Evolutionary conservation across 495 filamentous ascomycete genomes (phyloP).

Genomic region (Neurospora cerealis): DNA sequence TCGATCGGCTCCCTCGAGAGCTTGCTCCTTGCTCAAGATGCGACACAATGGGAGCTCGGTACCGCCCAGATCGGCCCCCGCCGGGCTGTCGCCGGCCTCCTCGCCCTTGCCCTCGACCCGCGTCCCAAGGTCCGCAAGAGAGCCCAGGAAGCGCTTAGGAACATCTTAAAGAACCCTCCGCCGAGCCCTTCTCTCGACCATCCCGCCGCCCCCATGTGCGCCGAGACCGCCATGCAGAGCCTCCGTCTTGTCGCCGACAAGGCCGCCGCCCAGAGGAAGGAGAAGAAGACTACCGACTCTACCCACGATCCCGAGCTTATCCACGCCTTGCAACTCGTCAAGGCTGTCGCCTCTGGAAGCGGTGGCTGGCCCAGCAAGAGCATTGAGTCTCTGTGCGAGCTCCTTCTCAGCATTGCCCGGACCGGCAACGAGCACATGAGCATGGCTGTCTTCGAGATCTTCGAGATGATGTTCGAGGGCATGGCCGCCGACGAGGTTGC

Average conservation of each 20-base stretch:
- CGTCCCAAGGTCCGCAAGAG: slow-evolving; percentile 92
- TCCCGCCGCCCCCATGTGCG: slow-evolving; percentile 91
- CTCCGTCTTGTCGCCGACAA: slow-evolving; percentile 57
- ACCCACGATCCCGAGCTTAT: slow-evolving; percentile 75
- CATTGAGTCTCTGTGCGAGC: slow-evolving; percentile 81
- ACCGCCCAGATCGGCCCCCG: slow-evolving; percentile 80
- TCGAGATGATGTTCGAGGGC: slow-evolving; percentile 87
- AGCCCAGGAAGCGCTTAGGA: slow-evolving; percentile 79
- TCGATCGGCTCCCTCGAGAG: slow-evolving; percentile 92
- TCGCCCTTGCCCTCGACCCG: slow-evolving; percentile 74
- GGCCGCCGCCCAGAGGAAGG: slow-evolving; percentile 50
- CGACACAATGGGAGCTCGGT: slow-evolving; percentile 74
- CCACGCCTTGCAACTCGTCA: slow-evolving; percentile 83
- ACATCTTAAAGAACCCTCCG: slow-evolving; percentile 71
- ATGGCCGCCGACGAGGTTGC: slow-evolving; percentile 72
- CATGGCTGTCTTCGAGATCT: slow-evolving; percentile 91
- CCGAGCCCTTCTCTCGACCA: slow-evolving; percentile 88
- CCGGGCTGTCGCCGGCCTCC: slow-evolving; percentile 74
- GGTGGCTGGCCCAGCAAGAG: slow-evolving; percentile 96
- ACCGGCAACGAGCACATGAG: slow-evolving; percentile 90
- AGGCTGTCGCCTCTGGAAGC: slow-evolving; percentile 73
- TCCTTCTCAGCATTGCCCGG: slow-evolving; percentile 75
- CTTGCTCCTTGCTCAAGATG: slow-evolving; percentile 79
- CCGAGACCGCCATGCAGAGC: slow-evolving; percentile 72
- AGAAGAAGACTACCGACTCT: slow-evolving; percentile 49